A percentile compares a stretch with the other conserved stretches of the same genome.
Conservation (phyloP, 352 stramenopile species). For the Hyaloperonospora arabidopsidis region DNA sequence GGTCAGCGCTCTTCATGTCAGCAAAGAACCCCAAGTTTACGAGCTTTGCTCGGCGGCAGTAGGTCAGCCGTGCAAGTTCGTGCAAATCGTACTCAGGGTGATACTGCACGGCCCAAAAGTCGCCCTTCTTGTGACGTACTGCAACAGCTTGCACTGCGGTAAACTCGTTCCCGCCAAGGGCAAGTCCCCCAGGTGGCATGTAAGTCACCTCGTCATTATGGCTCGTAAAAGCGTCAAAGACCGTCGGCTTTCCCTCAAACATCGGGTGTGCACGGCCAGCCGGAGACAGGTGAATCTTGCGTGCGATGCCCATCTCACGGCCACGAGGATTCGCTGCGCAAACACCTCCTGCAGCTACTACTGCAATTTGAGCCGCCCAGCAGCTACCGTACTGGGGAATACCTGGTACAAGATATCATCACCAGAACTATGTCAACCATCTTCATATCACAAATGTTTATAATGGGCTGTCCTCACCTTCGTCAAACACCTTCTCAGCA, state of each 20-base stretch:
- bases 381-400: slow-evolving; percentile 75
- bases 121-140: slow-evolving; percentile 67
- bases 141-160: slow-evolving; percentile 64
- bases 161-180: slow-evolving; percentile 58
- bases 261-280: slow-evolving; percentile 72
- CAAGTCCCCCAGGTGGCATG: slow-evolving; percentile 49
- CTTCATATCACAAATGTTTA: background rate
- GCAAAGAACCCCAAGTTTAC: slow-evolving; percentile 64
- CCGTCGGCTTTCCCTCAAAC: slow-evolving; percentile 71
- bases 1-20: slow-evolving; percentile 56
- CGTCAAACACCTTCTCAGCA: slow-evolving; percentile 53
- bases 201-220: slow-evolving; percentile 81
- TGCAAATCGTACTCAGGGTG: slow-evolving; percentile 80
- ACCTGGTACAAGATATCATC: slow-evolving; percentile 19
- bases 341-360: slow-evolving; percentile 51
- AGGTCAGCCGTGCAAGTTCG: slow-evolving; percentile 64
- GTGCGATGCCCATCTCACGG: slow-evolving; percentile 67
- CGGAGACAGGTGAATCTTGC: slow-evolving; percentile 69
- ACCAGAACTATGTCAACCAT: slow-evolving; percentile 3
- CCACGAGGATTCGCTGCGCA: slow-evolving; percentile 59
- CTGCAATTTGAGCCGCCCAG: slow-evolving; percentile 75
- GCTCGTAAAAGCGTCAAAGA: slow-evolving; percentile 77
- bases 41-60: slow-evolving; percentile 62
- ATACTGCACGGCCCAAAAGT: slow-evolving; percentile 83
- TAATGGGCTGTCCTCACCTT: slow-evolving; percentile 23